These are phyloP conservation scores for Penicillium thymicola DNA, from an alignment of 2,329 filamentous ascomycete genomes.

Conservation along the genomic window DNA sequence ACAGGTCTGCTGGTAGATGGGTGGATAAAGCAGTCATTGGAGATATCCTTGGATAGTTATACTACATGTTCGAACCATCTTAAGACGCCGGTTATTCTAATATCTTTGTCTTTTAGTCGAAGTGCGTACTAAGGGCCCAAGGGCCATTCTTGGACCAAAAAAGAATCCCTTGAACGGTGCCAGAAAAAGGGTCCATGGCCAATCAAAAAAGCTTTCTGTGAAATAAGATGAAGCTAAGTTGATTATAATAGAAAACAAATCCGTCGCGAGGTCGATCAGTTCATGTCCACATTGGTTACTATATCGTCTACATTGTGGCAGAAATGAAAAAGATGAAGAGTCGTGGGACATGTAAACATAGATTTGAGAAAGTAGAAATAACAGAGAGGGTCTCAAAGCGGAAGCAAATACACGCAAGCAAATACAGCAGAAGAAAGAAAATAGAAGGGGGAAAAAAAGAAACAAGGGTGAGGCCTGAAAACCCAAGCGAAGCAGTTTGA, in stretches of 20 bases:
- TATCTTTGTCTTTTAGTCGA: not conserved
- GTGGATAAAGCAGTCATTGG: too few species aligned
- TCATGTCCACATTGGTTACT: conserved; percentile 20
- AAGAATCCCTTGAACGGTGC: too few species aligned
- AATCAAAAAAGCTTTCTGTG: not conserved
- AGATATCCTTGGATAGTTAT: not conserved
- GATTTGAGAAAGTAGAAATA: conserved; percentile 6
- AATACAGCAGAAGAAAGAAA: not conserved
- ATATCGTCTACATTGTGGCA: conserved; percentile 18
- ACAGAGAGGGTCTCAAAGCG: conserved; percentile 18
- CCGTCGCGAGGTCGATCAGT: not conserved
- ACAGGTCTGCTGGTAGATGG: not conserved
- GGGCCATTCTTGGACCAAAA: too few species aligned
- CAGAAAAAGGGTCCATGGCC: not conserved
- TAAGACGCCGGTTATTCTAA: not conserved
- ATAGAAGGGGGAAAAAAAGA: not conserved
- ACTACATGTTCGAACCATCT: not conserved
- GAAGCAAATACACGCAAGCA: not conserved
- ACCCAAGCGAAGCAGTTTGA: conserved; percentile 6
- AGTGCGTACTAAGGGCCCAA: too few species aligned
- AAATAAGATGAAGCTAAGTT: not conserved
- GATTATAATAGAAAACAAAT: not conserved
- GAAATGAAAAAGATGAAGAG: conserved; percentile 10
- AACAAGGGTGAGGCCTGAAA: not conserved
- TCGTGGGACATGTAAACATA: conserved; percentile 3